Base-by-base conservation (phyloP, 805 yeast species). In the Saccharomycopsis amapae region DNA sequence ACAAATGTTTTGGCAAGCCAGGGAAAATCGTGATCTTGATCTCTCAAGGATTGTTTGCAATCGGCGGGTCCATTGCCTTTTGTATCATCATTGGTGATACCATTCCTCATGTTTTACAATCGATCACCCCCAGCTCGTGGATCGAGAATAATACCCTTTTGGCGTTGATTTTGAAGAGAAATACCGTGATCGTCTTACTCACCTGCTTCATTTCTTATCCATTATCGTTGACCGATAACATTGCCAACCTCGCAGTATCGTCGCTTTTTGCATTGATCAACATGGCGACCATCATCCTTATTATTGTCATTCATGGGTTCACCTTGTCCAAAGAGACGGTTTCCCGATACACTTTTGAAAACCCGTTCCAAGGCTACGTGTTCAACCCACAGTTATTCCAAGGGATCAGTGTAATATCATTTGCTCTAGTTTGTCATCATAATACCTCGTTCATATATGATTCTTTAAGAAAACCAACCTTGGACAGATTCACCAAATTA, bases 41-140 rank as follows among this genome's bases (percentile, higher is more conserved):
- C 2, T 77, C 95, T 0, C 95, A 89, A 59, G 88, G 93, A 1
- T 67, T 85, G 3, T 89, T 89, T 69, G 97, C 97, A 1, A 80
- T 86, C 57, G 97, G 97, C 22, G 97, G 97, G 0, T 78, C 87
- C 50, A 79, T 87, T 71, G 97, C 96, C 2, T 90, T 87, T 63
- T 85, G 95, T 50, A 89, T 89, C 43, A 90, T 89, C 53, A 87
- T 89, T 26, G 97, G 97, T 18, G 97, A 89, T 58, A 85, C 96
- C 0, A 79, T 90, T 30, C 97, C 97, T 0, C 96, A 87, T 61
- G 96, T 89, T 3, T 61, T 90, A 40, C 67, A 78, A 46, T 76
- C 87, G 2, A 59, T 86, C 28, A 72, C 86, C 48, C 81, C 84
- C 0, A 50, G 55, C 13, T 61, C 69, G 4, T 44, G 49, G 15